Evolutionary conservation across 257 asterid species (phyloP), one percentile per base, ranked within the genome.

Genomic region (Ligustrum vulgare): DNA sequence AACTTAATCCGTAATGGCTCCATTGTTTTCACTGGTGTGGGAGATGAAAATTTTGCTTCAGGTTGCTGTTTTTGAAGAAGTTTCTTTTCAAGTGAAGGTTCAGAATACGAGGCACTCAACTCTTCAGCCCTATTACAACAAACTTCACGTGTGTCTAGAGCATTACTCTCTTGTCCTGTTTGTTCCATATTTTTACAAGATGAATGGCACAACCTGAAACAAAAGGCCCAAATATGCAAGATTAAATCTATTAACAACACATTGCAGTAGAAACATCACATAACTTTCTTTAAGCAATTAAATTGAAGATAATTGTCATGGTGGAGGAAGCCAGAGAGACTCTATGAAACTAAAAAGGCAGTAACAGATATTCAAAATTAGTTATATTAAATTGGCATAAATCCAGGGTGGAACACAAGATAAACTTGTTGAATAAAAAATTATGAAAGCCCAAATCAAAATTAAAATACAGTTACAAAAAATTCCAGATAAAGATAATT

Each of bases 11-110:
- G 86, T 6, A 87, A 80, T 20, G 84, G 82, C 82, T 89, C 97
- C 39, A 76, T 86, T 67, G 80, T 77, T 78, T 87, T 93, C 69
- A 75, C 89, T 1, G 96, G 97, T 13, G 97, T 93, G 3, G 83
- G 86, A 72, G 90, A 72, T 71, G 88, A 85, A 78, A 89, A 84
- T 34, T 75, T 70, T 56, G 81, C 80, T 60, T 78, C 82, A 18
- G 33, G n/a, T 10, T 78, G 69, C 74, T 70, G 39, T 41, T 33
- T 63, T 69, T 77, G 84, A 34, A 71, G 39, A 77, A n/a, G 63
- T n/a, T 54, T 78, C 34, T 69, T 77, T 71, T 82, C 83, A 35
- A 75, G 56, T 4, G 77, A 72, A 49, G 77, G 58, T 22, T 43
- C 31, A 25, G 88, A 71, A 79, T 80, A 60, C 18, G 72, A 64